Evolutionary conservation across 2,329 filamentous ascomycete genomes (phyloP).

Genomic region (Hymenoscyphus albidus): DNA sequence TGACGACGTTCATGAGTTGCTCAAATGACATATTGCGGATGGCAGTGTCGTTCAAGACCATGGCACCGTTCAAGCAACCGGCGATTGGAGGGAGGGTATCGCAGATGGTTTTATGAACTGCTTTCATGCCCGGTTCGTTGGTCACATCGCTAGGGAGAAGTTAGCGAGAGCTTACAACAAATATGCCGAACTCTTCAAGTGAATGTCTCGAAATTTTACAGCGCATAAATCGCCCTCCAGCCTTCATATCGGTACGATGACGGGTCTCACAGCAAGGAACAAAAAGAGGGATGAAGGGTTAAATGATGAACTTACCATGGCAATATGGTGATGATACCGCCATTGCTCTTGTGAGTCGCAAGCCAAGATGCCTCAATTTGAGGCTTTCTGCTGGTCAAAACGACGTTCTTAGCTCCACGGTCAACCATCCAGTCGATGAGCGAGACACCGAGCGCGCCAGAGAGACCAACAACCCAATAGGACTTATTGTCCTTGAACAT

Average conservation of each 20-base stretch:
- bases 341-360: neutral
- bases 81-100: conserved; percentile 41
- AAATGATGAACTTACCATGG: neutral
- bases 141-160: neutral
- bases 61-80: conserved; percentile 42
- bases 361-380: conserved; percentile 34
- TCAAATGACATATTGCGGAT: too few species aligned
- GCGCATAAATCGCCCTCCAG: too few species aligned
- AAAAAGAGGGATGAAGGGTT: too few species aligned
- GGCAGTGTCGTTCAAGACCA: conserved; percentile 30
- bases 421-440: conserved; percentile 40
- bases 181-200: too few species aligned
- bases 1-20: too few species aligned
- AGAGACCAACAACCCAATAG: conserved; percentile 32
- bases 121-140: neutral
- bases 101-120: conserved; percentile 57
- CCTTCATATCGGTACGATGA: neutral
- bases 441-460: conserved; percentile 34
- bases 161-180: too few species aligned
- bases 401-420: conserved; percentile 38
- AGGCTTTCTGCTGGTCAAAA: conserved; percentile 40
- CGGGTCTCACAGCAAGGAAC: neutral
- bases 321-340: neutral
- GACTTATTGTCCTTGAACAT: conserved; percentile 28
- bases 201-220: too few species aligned